Base-by-base conservation (phyloP, 371 early-diverging fungal genomes). In the Enteropsectra breve region DNA sequence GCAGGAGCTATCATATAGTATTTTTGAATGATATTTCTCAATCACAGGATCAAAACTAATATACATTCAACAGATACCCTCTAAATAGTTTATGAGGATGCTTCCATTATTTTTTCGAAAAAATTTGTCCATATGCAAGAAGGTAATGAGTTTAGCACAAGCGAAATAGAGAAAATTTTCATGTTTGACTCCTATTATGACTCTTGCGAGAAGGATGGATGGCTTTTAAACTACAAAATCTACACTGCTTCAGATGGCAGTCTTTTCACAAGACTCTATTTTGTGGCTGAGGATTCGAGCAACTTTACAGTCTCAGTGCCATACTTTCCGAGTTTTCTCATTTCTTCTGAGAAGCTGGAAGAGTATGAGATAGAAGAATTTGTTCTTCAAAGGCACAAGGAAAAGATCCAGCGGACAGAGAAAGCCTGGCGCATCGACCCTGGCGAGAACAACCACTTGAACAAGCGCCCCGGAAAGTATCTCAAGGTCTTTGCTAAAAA, bases 151-250 rank as follows among this genome's bases (percentile, higher is more conserved):
- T n/a, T n/a, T n/a, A n/a, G n/a, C n/a, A n/a, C n/a, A n/a, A n/a
- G n/a, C n/a, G n/a, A n/a, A n/a, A n/a, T n/a, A n/a, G n/a, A n/a
- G n/a, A n/a, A n/a, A n/a, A n/a, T n/a, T n/a, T n/a, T n/a, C n/a
- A n/a, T n/a, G n/a, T n/a, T n/a, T n/a, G n/a, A n/a, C n/a, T n/a
- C n/a, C n/a, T 72, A 73, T 47, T 50, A 52, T 23, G 70, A 49
- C 5, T 15, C 8, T 36, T 59, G 47, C 6, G 26, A 47, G 33
- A 53, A 46, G 28, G 67, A 71, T 23, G 80, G 80, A 24, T 80
- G 77, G 76, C 64, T 80, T n/a, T 30, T 77, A 8, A 77, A 77
- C 47, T 77, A 72, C 53, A 34, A 24, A 23, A 26, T 59, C 29
- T 50, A 61, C n/a, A 40, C 47, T 18, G 4, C 37, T 18, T 30